Evolutionary conservation across 768 basidiomycete genomes (phyloP).

Genomic region (Panaeolus papilionaceus): DNA sequence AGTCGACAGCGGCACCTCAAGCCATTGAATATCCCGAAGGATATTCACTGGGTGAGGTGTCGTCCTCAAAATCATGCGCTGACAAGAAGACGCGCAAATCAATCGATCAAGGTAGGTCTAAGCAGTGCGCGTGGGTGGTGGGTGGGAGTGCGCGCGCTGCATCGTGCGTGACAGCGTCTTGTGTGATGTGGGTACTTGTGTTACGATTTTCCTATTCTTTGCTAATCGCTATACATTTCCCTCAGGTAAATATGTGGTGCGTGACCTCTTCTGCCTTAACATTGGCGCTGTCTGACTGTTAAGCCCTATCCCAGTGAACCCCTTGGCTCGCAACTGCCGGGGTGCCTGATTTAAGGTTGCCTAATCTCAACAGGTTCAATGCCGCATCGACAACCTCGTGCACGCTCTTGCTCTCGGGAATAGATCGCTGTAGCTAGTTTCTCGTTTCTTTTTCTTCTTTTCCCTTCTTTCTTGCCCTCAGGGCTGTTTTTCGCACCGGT

Average conservation of each 20-base stretch:
- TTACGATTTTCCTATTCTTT: background rate
- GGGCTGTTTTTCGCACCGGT: background rate
- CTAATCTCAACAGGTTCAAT: background rate
- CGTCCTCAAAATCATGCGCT: background rate
- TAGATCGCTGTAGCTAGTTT: background rate
- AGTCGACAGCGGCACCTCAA: conserved; percentile 5
- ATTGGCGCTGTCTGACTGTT: background rate
- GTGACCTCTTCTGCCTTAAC: background rate
- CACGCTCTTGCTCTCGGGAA: too few species aligned
- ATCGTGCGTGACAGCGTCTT: background rate
- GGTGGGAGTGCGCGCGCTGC: background rate
- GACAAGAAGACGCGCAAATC: background rate
- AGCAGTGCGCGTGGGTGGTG: conserved; percentile 11
- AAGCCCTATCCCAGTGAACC: background rate
- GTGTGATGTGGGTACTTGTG: background rate
- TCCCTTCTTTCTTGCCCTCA: background rate
- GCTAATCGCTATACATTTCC: background rate
- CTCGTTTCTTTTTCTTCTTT: background rate
- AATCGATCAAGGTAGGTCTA: background rate
- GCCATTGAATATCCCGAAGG: background rate
- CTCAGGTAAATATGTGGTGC: background rate
- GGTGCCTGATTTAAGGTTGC: background rate
- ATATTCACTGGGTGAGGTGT: background rate
- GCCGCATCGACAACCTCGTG: too few species aligned
- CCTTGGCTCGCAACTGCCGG: background rate